These are phyloP conservation scores for Bipolaris oryzae DNA, from an alignment of 2,329 filamentous ascomycete species.

Conservation along the genomic window DNA sequence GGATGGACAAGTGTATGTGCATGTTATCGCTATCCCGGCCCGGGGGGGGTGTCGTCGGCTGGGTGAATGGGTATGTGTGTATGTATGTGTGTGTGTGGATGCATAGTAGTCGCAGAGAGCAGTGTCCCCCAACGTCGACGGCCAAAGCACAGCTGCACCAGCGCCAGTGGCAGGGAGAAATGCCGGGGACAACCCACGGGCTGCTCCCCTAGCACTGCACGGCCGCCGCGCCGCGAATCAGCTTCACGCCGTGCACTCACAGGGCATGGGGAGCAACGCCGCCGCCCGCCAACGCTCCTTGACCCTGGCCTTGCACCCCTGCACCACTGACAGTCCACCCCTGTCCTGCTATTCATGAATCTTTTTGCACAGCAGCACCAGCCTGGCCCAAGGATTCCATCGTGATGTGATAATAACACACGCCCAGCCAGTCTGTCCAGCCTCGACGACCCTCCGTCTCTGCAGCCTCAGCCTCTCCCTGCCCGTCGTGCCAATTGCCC, in stretches of 20 bases:
- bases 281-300: slow-evolving; percentile 31
- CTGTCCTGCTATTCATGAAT: slow-evolving; percentile 19
- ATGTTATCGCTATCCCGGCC: background rate
- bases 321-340: slow-evolving; percentile 26
- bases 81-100: no score
- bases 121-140: slow-evolving; percentile 11
- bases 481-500: background rate
- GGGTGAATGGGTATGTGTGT: slow-evolving; percentile 14
- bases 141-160: slow-evolving; percentile 2
- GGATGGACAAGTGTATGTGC: slow-evolving; percentile 9
- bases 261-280: slow-evolving; percentile 22
- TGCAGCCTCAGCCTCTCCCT: background rate
- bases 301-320: slow-evolving; percentile 30
- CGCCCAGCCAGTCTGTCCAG: slow-evolving; percentile 9
- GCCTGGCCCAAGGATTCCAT: slow-evolving; percentile 21
- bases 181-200: slow-evolving; percentile 26
- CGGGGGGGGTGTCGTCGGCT: slow-evolving; percentile 11
- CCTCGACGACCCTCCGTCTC: background rate
- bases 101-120: no score
- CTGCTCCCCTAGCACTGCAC: slow-evolving; percentile 19
- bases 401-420: slow-evolving; percentile 22
- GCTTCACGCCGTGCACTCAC: slow-evolving; percentile 13
- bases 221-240: slow-evolving; percentile 32
- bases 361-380: slow-evolving; percentile 15
- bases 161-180: slow-evolving; percentile 11